phyloP scores from a whole-genome alignment of 139 green algal species.

The Edaphochlamys debaryana region DNA sequence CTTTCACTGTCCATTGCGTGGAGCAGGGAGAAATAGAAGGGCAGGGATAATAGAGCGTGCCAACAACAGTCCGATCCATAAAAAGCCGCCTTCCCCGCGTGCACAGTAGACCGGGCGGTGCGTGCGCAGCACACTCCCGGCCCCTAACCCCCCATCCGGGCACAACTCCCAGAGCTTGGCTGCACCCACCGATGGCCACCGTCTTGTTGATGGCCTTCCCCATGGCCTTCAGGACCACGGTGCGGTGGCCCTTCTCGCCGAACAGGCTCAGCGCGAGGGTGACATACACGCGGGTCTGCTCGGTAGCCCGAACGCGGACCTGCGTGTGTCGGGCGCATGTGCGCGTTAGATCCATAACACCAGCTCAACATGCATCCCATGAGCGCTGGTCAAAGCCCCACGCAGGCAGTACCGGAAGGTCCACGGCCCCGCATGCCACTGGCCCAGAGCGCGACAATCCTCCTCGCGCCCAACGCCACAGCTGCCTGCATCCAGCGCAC shows the following conservation, averaged over 20 bases:
- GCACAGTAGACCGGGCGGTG: too few relatives aligned
- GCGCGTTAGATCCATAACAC: too few relatives aligned
- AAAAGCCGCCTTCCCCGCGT: too few relatives aligned
- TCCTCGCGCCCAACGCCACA: not conserved
- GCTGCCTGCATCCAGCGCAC: too few relatives aligned
- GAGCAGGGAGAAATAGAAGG: not conserved
- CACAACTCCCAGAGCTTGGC: too few relatives aligned
- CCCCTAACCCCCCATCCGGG: too few relatives aligned
- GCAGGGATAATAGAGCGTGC: not conserved
- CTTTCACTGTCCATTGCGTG: too few relatives aligned
- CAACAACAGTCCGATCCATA: too few relatives aligned
- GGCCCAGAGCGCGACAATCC: not conserved
- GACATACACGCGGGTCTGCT: slow-evolving; percentile 84
- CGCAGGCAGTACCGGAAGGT: too few relatives aligned
- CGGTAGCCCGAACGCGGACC: slow-evolving; percentile 79
- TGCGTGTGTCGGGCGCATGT: slow-evolving; percentile 19
- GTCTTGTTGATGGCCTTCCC: slow-evolving; percentile 93
- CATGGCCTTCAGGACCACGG: slow-evolving; percentile 88
- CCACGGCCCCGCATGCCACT: not conserved
- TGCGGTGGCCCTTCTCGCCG: slow-evolving; percentile 74
- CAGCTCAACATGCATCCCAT: too few relatives aligned
- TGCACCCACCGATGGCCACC: slow-evolving; percentile 80
- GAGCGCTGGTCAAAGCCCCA: too few relatives aligned
- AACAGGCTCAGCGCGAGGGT: slow-evolving; percentile 80
- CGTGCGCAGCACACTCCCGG: too few relatives aligned